A percentile compares a stretch with the other conserved stretches of the same genome.
These are phyloP conservation scores for Crucihimalaya himalaica DNA, from an alignment of 345 rosid species.

Conservation along the genomic window DNA sequence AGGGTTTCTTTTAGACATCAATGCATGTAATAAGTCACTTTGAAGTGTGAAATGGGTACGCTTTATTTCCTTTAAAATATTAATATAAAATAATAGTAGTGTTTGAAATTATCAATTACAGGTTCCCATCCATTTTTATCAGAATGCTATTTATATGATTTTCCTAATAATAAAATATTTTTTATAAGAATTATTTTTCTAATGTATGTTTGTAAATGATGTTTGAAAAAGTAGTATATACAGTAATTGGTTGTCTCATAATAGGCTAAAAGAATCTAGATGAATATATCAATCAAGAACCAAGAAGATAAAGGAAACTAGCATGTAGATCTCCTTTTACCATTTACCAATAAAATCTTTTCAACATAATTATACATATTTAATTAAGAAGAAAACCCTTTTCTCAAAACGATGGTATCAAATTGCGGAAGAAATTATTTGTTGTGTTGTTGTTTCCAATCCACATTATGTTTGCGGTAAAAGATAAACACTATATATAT, in stretches of 20 bases:
- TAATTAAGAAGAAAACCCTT: slow-evolving; percentile 18
- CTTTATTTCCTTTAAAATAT: slow-evolving; percentile 21
- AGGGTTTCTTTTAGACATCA: slow-evolving; percentile 30
- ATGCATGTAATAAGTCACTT: slow-evolving; percentile 37
- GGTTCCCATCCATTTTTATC: background rate
- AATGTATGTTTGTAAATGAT: background rate
- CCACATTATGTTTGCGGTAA: slow-evolving; percentile 12
- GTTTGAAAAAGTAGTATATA: too few relatives aligned
- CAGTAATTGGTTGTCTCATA: slow-evolving; percentile 23
- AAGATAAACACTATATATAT: background rate
- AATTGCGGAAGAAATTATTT: slow-evolving; percentile 18
- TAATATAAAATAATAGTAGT: background rate
- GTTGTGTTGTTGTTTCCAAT: slow-evolving; percentile 19
- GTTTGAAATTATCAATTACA: background rate
- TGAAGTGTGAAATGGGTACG: slow-evolving; percentile 32
- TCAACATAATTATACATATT: background rate
- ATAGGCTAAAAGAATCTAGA: background rate
- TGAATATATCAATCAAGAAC: slow-evolving; percentile 20
- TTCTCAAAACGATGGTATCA: slow-evolving; percentile 25
- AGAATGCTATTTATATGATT: background rate
- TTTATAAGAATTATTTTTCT: background rate
- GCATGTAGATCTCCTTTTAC: background rate
- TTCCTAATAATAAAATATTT: background rate
- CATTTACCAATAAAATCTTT: background rate
- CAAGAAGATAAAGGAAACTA: background rate